Conservation (phyloP, 345 rosid genomes). For the Salix dunnii region DNA sequence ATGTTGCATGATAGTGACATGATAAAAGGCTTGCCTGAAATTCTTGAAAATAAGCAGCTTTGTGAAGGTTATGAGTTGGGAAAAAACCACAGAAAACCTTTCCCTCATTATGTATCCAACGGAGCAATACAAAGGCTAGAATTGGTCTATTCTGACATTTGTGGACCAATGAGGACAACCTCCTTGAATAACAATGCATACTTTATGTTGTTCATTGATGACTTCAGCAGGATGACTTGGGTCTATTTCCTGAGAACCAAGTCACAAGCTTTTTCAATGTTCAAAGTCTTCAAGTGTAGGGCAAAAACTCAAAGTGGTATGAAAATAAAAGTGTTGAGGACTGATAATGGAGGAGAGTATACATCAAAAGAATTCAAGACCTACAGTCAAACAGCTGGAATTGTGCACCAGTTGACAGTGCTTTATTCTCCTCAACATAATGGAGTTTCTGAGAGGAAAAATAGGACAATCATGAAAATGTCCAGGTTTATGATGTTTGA, state of each 20-base stretch:
- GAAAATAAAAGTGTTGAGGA: neutral
- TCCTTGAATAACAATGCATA: neutral
- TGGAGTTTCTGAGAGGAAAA: neutral
- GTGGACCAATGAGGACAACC: neutral
- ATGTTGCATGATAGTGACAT: neutral
- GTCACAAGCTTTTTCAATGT: neutral
- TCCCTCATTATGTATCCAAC: neutral
- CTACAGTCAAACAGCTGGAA: no score
- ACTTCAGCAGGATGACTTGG: neutral
- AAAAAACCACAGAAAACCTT: neutral
- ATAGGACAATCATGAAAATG: neutral
- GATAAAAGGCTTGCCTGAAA: neutral
- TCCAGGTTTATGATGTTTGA: neutral
- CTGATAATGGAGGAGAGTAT: neutral
- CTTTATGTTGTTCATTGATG: slow-evolving; percentile 7
- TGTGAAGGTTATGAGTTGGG: neutral
- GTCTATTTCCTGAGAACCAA: neutral
- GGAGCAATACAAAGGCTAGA: neutral
- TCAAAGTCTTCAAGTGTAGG: neutral
- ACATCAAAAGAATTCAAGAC: no score
- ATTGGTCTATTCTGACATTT: neutral
- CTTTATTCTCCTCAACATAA: no score
- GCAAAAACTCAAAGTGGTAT: neutral
- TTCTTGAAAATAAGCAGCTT: neutral
- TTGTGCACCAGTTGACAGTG: no score